Base-by-base conservation (phyloP, 495 filamentous ascomycete species). In the Xylaria sp. region DNA sequence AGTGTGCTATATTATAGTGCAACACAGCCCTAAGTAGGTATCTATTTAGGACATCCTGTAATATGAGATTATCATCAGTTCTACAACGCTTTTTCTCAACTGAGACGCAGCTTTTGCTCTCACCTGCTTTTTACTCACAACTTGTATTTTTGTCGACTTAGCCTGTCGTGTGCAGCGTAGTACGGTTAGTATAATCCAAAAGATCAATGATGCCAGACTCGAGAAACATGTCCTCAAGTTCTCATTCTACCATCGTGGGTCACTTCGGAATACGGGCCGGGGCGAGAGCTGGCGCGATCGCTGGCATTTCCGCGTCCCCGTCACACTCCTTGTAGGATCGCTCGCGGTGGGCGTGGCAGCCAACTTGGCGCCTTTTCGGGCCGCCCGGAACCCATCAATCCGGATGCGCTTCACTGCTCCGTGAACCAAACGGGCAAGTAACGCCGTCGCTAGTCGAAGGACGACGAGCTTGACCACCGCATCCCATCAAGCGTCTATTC, bases 371-470 rank as follows among this genome's bases (percentile, higher is more conserved):
- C 69, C 61, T 43, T 57, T 58, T 71, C 59, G 69, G 69, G 35
- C 59, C 69, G 69, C n/a, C 69, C 61, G 50, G 61, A 71, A 33
- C 50, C 35, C 29, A 66, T 64, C 24, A 41, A 37, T 48, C 69
- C 69, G 61, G 52, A 29, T 17, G 44, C 57, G 59, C 17, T 14
- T 14, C 21, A 43, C 21, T 46, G 37, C 52, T 71, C 69, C 69
- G 69, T 71, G 61, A 71, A 58, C 68, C 1, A 71, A 71, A 71
- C 61, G 69, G 69, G 69, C 61, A 71, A 66, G 24, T 71, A 26
- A 58, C 35, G 69, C 69, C 61, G 69, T 66, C 37, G 9, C 48
- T 64, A 58, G 59, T n/a, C 61, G 17, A 70, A 58, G 19, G 21
- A 48, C 61, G 24, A 46, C 44, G 41, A 57, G 0, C 35, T 26